Percentiles rank a stretch among this genome's conserved stretches.
Evolutionary conservation across 192 early-diverging fungal genomes (phyloP).

Genomic region (Coemansia sp.): DNA sequence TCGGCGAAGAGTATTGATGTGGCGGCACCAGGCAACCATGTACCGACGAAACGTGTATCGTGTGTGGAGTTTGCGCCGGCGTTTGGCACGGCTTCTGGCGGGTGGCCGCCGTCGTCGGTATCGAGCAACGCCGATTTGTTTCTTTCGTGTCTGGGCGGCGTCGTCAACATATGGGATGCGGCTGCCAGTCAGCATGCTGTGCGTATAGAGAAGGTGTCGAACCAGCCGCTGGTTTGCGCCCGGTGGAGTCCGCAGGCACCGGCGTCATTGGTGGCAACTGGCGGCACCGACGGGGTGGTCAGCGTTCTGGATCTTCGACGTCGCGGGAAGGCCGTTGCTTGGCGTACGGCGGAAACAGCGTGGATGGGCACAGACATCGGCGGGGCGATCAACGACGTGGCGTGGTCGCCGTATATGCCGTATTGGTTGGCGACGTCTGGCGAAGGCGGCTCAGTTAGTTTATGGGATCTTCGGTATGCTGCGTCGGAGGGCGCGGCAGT

Average conservation of each 20-base stretch:
- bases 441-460: constrained; percentile 60
- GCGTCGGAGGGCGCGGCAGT: constrained; percentile 45
- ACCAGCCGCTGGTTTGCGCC: constrained; percentile 38
- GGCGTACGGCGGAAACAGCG: constrained; percentile 42
- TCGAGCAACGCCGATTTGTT: constrained; percentile 31
- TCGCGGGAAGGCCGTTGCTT: constrained; percentile 57
- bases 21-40: constrained; percentile 52
- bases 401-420: constrained; percentile 75
- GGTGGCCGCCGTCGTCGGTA: constrained; percentile 34
- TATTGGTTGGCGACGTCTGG: constrained; percentile 73
- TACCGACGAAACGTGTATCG: constrained; percentile 39
- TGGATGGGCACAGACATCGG: constrained; percentile 12
- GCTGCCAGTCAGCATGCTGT: constrained; percentile 35
- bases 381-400: constrained; percentile 54
- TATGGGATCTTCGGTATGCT: constrained; percentile 74
- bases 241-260: constrained; percentile 47
- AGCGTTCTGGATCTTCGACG: constrained; percentile 51
- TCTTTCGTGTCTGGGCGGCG: constrained; percentile 46
- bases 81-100: background rate
- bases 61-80: constrained; percentile 57
- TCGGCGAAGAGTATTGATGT: constrained; percentile 49
- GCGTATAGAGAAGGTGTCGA: constrained; percentile 45
- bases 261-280: constrained; percentile 40
- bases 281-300: constrained; percentile 37
- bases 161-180: constrained; percentile 55